Conservation (phyloP, 495 filamentous ascomycete species). For the Tetracladium setigerum region DNA sequence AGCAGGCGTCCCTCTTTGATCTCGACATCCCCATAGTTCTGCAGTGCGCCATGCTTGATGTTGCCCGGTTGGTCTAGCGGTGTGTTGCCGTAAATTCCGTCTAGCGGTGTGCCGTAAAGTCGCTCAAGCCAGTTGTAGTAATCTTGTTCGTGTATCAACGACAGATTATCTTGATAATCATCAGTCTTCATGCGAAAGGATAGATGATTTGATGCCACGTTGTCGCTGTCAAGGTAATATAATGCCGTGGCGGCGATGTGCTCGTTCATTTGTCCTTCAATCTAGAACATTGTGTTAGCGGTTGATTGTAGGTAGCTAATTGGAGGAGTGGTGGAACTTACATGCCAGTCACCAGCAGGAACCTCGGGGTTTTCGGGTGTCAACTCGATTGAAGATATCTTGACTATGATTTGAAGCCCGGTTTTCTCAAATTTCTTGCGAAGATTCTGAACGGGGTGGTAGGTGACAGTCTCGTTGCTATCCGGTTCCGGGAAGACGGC, state of each 20-base stretch:
- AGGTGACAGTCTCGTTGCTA: slow-evolving; percentile 29
- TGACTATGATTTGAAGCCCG: slow-evolving; percentile 30
- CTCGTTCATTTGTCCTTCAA: slow-evolving; percentile 34
- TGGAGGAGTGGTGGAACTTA: slow-evolving; percentile 9
- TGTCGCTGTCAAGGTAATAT: slow-evolving; percentile 53
- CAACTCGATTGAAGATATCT: slow-evolving; percentile 26
- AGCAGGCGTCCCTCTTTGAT: slow-evolving; percentile 26
- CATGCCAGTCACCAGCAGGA: slow-evolving; percentile 25
- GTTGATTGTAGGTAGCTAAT: slow-evolving; percentile 1
- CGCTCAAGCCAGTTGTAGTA: background rate
- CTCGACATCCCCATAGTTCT: slow-evolving; percentile 25
- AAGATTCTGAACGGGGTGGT: slow-evolving; percentile 21
- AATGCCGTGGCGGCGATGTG: slow-evolving; percentile 47
- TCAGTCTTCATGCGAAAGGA: slow-evolving; percentile 35
- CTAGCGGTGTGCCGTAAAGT: no score
- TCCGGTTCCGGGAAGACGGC: slow-evolving; percentile 19
- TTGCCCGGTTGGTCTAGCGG: no score
- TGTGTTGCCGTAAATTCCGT: no score
- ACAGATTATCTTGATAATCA: slow-evolving; percentile 6
- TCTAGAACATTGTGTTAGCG: background rate
- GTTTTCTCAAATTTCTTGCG: slow-evolving; percentile 30
- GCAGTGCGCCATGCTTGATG: slow-evolving; percentile 7
- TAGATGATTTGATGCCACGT: slow-evolving; percentile 46
- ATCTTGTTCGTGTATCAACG: slow-evolving; percentile 11
- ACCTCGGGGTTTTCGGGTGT: slow-evolving; percentile 23